phyloP scores from a whole-genome alignment of 2,329 filamentous ascomycete species.

The Podosphaera xanthii region DNA sequence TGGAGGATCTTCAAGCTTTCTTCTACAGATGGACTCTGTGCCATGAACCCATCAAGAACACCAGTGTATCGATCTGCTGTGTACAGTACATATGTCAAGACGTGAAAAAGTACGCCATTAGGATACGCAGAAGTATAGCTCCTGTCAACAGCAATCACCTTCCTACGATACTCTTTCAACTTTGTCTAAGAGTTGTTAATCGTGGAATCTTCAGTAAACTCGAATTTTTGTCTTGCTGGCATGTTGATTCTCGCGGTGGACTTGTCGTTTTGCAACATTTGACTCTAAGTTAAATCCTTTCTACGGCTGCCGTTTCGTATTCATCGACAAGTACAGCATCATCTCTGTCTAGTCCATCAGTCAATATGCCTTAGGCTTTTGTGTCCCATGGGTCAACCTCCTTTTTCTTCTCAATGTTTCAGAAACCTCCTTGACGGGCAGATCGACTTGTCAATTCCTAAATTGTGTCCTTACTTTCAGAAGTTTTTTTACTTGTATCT shows the following conservation, averaged over 20 bases:
- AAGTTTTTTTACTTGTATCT: not conserved
- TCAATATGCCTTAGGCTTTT: not conserved
- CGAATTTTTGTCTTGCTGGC: no score
- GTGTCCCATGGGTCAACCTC: not conserved
- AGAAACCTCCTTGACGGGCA: not conserved
- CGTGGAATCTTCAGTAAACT: no score
- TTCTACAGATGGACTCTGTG: not conserved
- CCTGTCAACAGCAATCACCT: not conserved
- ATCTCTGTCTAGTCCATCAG: not conserved
- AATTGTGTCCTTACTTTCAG: not conserved
- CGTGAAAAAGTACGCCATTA: not conserved
- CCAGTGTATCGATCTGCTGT: not conserved
- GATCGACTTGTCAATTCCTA: not conserved
- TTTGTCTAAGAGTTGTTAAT: not conserved
- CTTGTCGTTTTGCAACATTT: not conserved
- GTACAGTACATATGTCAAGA: not conserved
- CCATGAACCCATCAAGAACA: not conserved
- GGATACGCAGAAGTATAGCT: not conserved
- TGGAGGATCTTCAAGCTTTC: not conserved
- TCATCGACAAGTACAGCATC: not conserved
- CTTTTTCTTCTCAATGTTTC: not conserved
- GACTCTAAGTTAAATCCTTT: not conserved
- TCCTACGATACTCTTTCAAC: not conserved
- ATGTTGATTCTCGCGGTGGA: not conserved
- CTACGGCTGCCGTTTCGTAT: not conserved